Percentiles rank a stretch among this genome's conserved stretches.
These are phyloP conservation scores for Clarireedia homoeocarpa DNA, from an alignment of 2,329 filamentous ascomycete genomes.

Conservation along the genomic window DNA sequence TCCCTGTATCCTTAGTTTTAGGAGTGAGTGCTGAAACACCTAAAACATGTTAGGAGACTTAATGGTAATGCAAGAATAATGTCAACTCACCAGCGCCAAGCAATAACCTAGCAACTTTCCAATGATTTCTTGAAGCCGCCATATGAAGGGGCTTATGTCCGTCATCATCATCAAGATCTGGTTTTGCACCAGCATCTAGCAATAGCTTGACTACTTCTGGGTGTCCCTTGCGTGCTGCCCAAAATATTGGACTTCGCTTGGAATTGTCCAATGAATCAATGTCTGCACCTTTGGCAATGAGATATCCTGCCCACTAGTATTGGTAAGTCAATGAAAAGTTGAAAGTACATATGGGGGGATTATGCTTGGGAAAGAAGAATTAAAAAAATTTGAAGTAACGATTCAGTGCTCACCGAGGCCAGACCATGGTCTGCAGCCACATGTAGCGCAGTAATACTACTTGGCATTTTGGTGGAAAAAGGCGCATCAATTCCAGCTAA, in stretches of 20 bases:
- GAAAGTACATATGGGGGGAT: no score
- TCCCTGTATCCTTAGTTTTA: conserved; percentile 14
- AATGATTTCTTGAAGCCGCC: conserved; percentile 30
- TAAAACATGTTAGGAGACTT: neutral
- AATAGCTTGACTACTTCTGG: conserved; percentile 8
- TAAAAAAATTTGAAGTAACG: no score
- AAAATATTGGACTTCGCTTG: conserved; percentile 19
- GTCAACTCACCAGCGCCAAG: conserved; percentile 27
- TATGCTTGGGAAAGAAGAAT: no score
- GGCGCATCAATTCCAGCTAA: neutral
- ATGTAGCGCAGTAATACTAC: conserved; percentile 13
- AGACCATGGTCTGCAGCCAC: conserved; percentile 15
- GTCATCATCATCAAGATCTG: conserved; percentile 19
- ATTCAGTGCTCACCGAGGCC: neutral
- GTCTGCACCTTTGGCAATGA: conserved; percentile 5
- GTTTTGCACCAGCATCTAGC: conserved; percentile 14
- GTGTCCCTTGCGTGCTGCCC: conserved; percentile 17
- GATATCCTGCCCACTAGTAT: conserved; percentile 4
- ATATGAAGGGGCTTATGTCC: conserved; percentile 32
- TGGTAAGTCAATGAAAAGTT: no score
- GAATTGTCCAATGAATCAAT: conserved; percentile 10
- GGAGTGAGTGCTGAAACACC: conserved; percentile 27
- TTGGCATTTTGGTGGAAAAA: conserved; percentile 13
- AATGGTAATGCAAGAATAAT: no score
- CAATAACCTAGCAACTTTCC: conserved; percentile 24